Base-by-base conservation (phyloP, 495 filamentous ascomycete species). In the Hapsidospora chrysogenum region DNA sequence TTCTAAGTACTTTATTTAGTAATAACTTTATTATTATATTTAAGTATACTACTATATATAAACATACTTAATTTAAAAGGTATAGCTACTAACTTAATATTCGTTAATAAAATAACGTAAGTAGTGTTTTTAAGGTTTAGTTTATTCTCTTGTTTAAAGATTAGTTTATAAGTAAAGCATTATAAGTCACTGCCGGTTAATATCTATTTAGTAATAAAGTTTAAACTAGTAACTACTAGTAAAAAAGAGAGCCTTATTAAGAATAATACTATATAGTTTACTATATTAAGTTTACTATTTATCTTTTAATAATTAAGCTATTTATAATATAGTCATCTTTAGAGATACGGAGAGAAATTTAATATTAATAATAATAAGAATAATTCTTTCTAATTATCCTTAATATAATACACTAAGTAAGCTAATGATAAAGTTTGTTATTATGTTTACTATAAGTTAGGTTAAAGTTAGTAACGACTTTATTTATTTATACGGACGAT, bases 11-110 rank as follows among this genome's bases (percentile, higher is more conserved):
- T 6, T 26, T 26, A 26, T n/a, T 8, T 36, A 28, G 22, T 26
- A 26, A 14, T 26, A 28, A 17, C 22, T 2, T 36, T 36, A 28
- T n/a, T n/a, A n/a, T n/a, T n/a, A 36, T 36, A 28, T 36, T 25
- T 28, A n/a, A 26, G 18, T 28, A 22, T 14, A 28, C 18, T 26
- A 29, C 27, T 13, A 26, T 3, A 26, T 2, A 7, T 36, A 28
- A 36, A 36, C 7, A 25, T 4, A 18, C 10, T 17, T 36, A 36
- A 25, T 26, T 36, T 36, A n/a, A n/a, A 6, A 29, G 11, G 3
- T 17, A 29, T 9, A 23, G 18, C 4, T 22, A 22, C 16, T 18
- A 21, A 35, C n/a, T n/a, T n/a, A n/a, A n/a, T n/a, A n/a, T n/a
- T n/a, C n/a, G n/a, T n/a, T 35, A 35, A 35, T 18, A 8, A 34